Conservation (phyloP, 2,329 filamentous ascomycete genomes). For the Bipolaris victoriae region DNA sequence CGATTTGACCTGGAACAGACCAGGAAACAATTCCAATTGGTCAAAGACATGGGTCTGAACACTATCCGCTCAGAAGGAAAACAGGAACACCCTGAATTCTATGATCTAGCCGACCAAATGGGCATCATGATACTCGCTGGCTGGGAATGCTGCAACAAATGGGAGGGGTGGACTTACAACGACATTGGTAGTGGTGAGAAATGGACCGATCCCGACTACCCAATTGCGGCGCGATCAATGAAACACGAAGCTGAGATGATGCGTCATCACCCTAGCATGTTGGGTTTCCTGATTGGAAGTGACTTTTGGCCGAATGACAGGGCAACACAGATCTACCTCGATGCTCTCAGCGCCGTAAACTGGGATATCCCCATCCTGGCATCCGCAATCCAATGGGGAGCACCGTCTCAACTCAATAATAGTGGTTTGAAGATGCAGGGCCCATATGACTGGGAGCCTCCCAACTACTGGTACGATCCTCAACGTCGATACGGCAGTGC, state of each 20-base stretch:
- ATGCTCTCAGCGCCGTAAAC: conserved; percentile 57
- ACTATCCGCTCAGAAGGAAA: conserved; percentile 69
- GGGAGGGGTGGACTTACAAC: conserved; percentile 70
- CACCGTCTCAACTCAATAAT: conserved; percentile 58
- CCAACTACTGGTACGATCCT: conserved; percentile 67
- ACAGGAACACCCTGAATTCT: conserved; percentile 67
- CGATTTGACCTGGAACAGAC: conserved; percentile 61
- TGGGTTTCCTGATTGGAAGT: conserved; percentile 65
- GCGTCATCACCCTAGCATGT: conserved; percentile 64
- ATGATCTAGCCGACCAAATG: conserved; percentile 63
- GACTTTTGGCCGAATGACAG: conserved; percentile 68
- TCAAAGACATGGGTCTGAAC: conserved; percentile 67
- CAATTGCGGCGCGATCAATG: conserved; percentile 61
- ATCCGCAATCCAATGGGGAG: conserved; percentile 63
- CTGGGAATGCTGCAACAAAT: conserved; percentile 73
- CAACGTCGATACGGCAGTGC: conserved; percentile 60
- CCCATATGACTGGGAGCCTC: conserved; percentile 70
- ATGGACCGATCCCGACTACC: conserved; percentile 63
- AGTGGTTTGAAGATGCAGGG: conserved; percentile 71
- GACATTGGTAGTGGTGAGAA: conserved; percentile 54
- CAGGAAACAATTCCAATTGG: conserved; percentile 57
- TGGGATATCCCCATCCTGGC: conserved; percentile 65
- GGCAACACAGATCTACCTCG: conserved; percentile 61
- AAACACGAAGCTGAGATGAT: conserved; percentile 65
- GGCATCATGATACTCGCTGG: conserved; percentile 68